Percentiles rank a stretch among this genome's conserved stretches.
Conservation (phyloP, 352 stramenopile species). For the Pythium biforme region DNA sequence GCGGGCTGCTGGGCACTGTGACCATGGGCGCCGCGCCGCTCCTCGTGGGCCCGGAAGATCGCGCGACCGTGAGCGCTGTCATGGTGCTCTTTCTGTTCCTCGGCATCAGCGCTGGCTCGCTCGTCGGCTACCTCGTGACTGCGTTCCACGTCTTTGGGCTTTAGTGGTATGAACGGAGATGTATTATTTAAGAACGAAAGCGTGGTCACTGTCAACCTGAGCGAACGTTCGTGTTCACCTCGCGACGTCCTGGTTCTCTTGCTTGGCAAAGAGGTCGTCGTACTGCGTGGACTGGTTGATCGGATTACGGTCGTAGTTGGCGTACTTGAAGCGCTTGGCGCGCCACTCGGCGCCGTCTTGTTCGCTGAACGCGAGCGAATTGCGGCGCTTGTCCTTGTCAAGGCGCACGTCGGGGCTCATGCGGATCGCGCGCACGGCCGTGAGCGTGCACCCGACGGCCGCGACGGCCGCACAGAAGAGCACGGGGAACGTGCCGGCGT, state of each 20-base stretch:
- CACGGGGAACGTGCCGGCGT: slow-evolving; percentile 46
- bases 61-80: slow-evolving; percentile 50
- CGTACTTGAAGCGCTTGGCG: slow-evolving; percentile 42
- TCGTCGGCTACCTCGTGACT: slow-evolving; percentile 50
- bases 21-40: slow-evolving; percentile 57
- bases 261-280: slow-evolving; percentile 44
- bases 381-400: slow-evolving; percentile 40
- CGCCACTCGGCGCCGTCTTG: slow-evolving; percentile 39
- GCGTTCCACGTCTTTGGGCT: slow-evolving; percentile 46
- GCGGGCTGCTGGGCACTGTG: slow-evolving; percentile 57
- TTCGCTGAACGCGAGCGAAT: slow-evolving; percentile 34
- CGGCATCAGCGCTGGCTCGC: slow-evolving; percentile 45
- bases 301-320: slow-evolving; percentile 50
- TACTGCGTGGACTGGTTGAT: slow-evolving; percentile 71
- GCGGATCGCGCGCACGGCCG: slow-evolving; percentile 30
- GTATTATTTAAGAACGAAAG: not conserved
- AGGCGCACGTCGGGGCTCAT: slow-evolving; percentile 42
- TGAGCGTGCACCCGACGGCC: slow-evolving; percentile 30
- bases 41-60: slow-evolving; percentile 51
- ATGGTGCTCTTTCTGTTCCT: slow-evolving; percentile 64
- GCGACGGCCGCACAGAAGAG: slow-evolving; percentile 41
- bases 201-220: too few species aligned
- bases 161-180: slow-evolving; percentile 21
- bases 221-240: slow-evolving; percentile 16
- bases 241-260: slow-evolving; percentile 47